Evolutionary conservation across 805 yeast species (phyloP).

Genomic region (Diddensiella transvaalensis): DNA sequence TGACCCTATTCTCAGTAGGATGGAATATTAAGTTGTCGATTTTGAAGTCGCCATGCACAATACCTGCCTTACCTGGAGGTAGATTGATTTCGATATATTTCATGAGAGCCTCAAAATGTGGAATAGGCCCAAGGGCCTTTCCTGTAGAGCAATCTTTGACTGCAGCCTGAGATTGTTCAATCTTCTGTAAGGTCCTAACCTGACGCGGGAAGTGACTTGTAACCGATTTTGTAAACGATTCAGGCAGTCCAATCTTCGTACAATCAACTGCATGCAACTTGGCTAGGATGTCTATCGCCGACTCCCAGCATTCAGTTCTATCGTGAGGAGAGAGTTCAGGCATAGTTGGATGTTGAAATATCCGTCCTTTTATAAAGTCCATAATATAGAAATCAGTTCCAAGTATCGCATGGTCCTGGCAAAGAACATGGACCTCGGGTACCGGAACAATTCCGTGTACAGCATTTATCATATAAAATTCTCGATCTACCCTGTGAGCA

Average conservation of each 20-base stretch:
- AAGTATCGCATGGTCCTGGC: conserved; percentile 52
- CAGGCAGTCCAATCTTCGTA: conserved; percentile 43
- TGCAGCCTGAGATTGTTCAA: conserved; percentile 39
- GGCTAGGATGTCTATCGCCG: conserved; percentile 46
- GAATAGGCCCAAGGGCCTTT: conserved; percentile 43
- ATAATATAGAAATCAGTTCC: conserved; percentile 58
- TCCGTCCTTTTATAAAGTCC: conserved; percentile 56
- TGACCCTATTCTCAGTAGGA: conserved; percentile 46
- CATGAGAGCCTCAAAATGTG: conserved; percentile 42
- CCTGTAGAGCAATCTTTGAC: conserved; percentile 29
- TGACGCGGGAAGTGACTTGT: conserved; percentile 52
- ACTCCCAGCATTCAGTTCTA: conserved; percentile 40
- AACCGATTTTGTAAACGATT: conserved; percentile 37
- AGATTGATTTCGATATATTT: conserved; percentile 41
- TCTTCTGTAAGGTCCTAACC: conserved; percentile 41
- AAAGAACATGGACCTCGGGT: conserved; percentile 49
- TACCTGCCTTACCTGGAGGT: conserved; percentile 44
- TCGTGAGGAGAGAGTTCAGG: conserved; percentile 35
- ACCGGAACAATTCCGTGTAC: conserved; percentile 45
- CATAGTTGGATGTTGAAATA: conserved; percentile 52
- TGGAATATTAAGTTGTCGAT: conserved; percentile 61
- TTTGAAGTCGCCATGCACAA: conserved; percentile 65
- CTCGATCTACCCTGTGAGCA: conserved; percentile 63
- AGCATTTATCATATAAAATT: conserved; percentile 47
- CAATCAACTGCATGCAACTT: conserved; percentile 51